Evolutionary conservation across 345 rosid species (phyloP).

Genomic region (Hypericum perforatum): DNA sequence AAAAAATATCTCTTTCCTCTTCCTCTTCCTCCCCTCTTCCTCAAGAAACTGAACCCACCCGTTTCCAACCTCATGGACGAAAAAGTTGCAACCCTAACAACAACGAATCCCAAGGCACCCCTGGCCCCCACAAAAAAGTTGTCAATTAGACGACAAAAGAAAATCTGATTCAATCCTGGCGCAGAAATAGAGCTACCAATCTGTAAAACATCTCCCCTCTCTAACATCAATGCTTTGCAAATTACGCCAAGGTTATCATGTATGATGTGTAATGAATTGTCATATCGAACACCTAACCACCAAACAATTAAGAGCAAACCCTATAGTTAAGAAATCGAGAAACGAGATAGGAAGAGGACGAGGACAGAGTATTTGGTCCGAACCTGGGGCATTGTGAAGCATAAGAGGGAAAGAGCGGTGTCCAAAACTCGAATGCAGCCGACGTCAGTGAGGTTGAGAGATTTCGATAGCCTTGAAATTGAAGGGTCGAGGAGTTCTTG

Average conservation of each 20-base stretch:
- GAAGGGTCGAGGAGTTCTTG: constrained; percentile 24
- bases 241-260: constrained; percentile 34
- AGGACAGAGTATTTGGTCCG: background rate
- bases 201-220: constrained; percentile 33
- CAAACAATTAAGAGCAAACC: background rate
- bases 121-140: constrained; percentile 20
- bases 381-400: constrained; percentile 68
- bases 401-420: constrained; percentile 51
- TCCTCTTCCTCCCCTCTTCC: no score
- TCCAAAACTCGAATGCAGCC: constrained; percentile 47
- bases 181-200: constrained; percentile 38
- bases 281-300: constrained; percentile 50
- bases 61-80: no score
- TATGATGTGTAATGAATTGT: constrained; percentile 36
- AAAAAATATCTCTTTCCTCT: no score
- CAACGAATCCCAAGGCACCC: constrained; percentile 29
- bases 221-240: constrained; percentile 29
- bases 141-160: background rate
- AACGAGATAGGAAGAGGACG: background rate
- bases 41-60: no score
- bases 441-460: constrained; percentile 41
- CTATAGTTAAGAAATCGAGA: no score
- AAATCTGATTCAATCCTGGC: no score
- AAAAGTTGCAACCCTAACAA: constrained; percentile 38
- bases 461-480: constrained; percentile 41